Base-by-base conservation (phyloP, 345 rosid genomes). In the Heritiera fomes region DNA sequence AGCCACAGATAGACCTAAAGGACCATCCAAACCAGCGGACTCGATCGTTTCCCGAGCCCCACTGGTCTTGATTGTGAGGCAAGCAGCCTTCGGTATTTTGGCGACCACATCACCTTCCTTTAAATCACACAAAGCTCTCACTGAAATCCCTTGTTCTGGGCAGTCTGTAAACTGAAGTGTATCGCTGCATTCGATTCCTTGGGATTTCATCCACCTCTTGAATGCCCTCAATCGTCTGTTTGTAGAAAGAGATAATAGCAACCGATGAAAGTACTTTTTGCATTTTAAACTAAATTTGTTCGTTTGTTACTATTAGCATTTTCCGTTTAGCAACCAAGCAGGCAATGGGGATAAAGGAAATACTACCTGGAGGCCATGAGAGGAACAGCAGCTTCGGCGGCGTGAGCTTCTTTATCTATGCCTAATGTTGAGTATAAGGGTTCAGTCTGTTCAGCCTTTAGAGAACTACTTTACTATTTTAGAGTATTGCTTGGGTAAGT, bases 171-270 rank as follows among this genome's bases (percentile, higher is more conserved):
- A 83, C 59, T 83, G 73, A 38, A 95, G 85, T 4, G 88, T 83
- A 18, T 87, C 92, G 76, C 81, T 87, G 86, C 83, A 91, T 40
- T 89, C 85, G 41, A 95, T 55, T 71, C 93, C 92, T 18, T 86
- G 88, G 5, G 89, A 87, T 75, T 67, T 88, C 98, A 93, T 95
- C 98, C 98, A 95, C 77, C 94, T 83, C 87, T 88, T 91, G 90
- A 95, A 93, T 58, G 91, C 92, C 81, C 95, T 88, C 85, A 93
- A 38, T 53, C 95, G 90, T 90, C 98, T 88, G 80, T 11, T 79
- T 17, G 71, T 23, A 80, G 58, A 46, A 28, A 62, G 17, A 81
- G 30, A 38, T 6, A 46, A 17, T 10, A 71, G 69, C 41, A 50
- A 70, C 45, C 4, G 40, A 23, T 56, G 46, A 45, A 53, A 7